Base-by-base conservation (phyloP, 2,329 filamentous ascomycete genomes). In the Allantophomopsis cytisporea region DNA sequence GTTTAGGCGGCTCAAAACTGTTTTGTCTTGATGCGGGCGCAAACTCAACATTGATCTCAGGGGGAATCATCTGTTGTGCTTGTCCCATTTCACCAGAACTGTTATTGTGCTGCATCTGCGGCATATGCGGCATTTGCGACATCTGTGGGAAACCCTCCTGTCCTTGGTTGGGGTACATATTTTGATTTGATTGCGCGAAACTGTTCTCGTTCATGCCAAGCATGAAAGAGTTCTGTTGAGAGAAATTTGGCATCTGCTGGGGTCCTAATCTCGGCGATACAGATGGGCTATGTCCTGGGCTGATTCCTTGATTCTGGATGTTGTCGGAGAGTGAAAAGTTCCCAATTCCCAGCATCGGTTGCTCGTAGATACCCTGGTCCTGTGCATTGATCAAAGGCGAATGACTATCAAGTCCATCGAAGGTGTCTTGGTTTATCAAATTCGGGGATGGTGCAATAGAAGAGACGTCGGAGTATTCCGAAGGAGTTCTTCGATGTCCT, bases 31-130 rank as follows among this genome's bases (percentile, higher is more conserved):
- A 74, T 7, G 79, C 79, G 17, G 88, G 88, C 13, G 87, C 88
- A 58, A 85, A 87, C 55, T 94, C 84, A 50, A 95, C 91, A 54
- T 91, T 94, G 60, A 95, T 95, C 38, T 88, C 84, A 0, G 88
- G 88, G n/a, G 88, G 84, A 3, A 81, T 82, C 80, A 94, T 91
- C 48, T 83, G 72, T 37, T 79, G 74, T 35, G 73, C 76, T 54
- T 73, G 77, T 5, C 76, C 73, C 55, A 83, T 72, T 41, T 88
- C 82, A 21, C 61, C 57, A 17, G 61, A 61, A n/a, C 59, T 57
- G 17, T 66, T 62, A 38, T 49, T 63, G 31, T 67, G 60, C 47
- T 67, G 63, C 40, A 60, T 51, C 43, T 58, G 60, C 44, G 68
- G 58, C 39, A 66, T 28, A 10, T 28, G 23, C 23, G 23, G 23